Percentiles rank a stretch among this genome's conserved stretches.
phyloP scores from a whole-genome alignment of 2,329 filamentous ascomycete genomes.

The Colletotrichum ledebouriae region DNA sequence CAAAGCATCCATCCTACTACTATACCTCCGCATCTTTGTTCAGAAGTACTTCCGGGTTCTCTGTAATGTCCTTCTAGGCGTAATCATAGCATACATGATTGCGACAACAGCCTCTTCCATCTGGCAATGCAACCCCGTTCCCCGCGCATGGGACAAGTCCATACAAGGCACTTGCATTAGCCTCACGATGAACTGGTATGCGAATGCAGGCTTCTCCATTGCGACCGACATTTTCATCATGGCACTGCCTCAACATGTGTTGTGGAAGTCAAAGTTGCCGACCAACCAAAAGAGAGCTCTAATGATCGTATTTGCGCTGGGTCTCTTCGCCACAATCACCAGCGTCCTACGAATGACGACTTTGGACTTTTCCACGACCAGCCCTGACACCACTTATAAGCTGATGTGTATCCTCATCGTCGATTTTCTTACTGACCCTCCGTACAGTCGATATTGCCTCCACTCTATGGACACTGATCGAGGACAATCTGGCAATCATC shows the following conservation, averaged over 20 bases:
- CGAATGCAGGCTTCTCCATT: slow-evolving; percentile 41
- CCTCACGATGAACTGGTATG: slow-evolving; percentile 40
- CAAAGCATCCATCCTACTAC: slow-evolving; percentile 65
- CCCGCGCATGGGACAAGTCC: slow-evolving; percentile 55
- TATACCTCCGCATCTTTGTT: slow-evolving; percentile 68
- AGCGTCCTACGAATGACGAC: slow-evolving; percentile 58
- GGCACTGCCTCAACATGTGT: slow-evolving; percentile 53
- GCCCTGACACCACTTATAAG: slow-evolving; percentile 54
- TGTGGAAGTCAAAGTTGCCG: slow-evolving; percentile 60
- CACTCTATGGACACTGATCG: slow-evolving; percentile 47
- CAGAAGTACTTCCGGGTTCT: slow-evolving; percentile 59
- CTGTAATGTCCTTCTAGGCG: slow-evolving; percentile 56
- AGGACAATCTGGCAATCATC: slow-evolving; percentile 45
- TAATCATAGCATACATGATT: slow-evolving; percentile 61
- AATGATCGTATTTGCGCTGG: slow-evolving; percentile 58
- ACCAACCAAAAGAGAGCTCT: slow-evolving; percentile 56
- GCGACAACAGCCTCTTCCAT: slow-evolving; percentile 61
- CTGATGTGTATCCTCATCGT: neutral
- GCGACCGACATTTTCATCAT: slow-evolving; percentile 44
- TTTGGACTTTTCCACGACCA: slow-evolving; percentile 55
- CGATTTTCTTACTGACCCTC: slow-evolving; percentile 41
- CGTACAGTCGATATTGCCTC: slow-evolving; percentile 40
- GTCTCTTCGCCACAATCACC: slow-evolving; percentile 57
- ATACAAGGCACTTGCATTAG: slow-evolving; percentile 50
- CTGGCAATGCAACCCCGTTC: slow-evolving; percentile 64